Percentiles rank a stretch among this genome's conserved stretches.
Conservation (phyloP, 2,329 filamentous ascomycete species). For the Phyllosticta citribraziliensis region DNA sequence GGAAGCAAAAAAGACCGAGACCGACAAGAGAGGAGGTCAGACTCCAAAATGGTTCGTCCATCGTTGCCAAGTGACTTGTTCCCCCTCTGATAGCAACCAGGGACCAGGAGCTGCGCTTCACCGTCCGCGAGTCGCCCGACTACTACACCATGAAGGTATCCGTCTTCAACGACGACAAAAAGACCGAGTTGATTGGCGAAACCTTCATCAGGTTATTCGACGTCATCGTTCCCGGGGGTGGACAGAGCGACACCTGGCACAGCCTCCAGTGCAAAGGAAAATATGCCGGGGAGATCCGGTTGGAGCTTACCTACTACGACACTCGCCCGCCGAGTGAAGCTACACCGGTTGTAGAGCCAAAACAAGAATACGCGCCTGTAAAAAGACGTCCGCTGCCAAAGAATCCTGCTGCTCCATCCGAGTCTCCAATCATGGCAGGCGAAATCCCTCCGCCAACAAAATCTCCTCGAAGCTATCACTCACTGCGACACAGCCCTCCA, state of each 20-base stretch:
- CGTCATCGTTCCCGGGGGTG: conserved; percentile 75
- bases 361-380: conserved; percentile 46
- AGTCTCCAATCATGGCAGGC: conserved; percentile 17
- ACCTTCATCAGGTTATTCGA: conserved; percentile 75
- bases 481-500: conserved; percentile 9
- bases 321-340: conserved; percentile 43
- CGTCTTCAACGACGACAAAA: conserved; percentile 97
- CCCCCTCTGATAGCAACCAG: conserved; percentile 38
- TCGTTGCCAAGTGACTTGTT: too few relatives aligned
- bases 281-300: conserved; percentile 88
- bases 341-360: conserved; percentile 33
- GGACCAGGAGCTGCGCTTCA: conserved; percentile 96
- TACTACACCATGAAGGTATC: conserved; percentile 94
- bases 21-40: conserved; percentile 87
- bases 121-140: conserved; percentile 89
- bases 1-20: conserved; percentile 93
- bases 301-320: conserved; percentile 97
- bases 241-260: conserved; percentile 93
- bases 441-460: conserved; percentile 12
- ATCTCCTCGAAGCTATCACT: conserved; percentile 21
- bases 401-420: conserved; percentile 49
- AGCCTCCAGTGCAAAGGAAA: conserved; percentile 78
- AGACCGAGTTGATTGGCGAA: conserved; percentile 92
- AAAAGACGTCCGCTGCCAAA: conserved; percentile 78
- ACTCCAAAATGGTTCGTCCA: conserved; percentile 78